phyloP scores from a whole-genome alignment of 2,329 filamentous ascomycete genomes.

The Zasmidium angulare region DNA sequence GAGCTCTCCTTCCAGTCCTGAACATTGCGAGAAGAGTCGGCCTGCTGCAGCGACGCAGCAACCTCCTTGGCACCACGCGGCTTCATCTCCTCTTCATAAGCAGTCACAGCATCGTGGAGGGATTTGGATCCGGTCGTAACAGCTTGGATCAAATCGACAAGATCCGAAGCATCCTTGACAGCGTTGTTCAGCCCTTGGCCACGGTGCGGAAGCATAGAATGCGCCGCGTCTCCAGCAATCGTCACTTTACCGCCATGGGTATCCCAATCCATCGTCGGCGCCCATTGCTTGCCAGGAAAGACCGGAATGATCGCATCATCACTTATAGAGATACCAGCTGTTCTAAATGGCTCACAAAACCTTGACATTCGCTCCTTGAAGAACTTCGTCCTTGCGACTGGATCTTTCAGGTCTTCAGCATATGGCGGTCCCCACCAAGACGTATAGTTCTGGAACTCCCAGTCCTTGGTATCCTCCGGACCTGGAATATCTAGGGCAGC shows the following conservation, averaged over 20 bases:
- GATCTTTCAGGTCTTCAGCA: conserved; percentile 11
- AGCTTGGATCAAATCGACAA: conserved; percentile 14
- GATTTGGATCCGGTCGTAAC: conserved; percentile 1
- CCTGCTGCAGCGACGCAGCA: conserved; percentile 11
- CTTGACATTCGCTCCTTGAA: conserved; percentile 14
- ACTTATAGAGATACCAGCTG: conserved; percentile 2
- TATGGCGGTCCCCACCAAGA: conserved; percentile 14
- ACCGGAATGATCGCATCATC: conserved; percentile 8
- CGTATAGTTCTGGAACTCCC: conserved; percentile 8
- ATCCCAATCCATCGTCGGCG: conserved; percentile 23
- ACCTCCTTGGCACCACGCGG: conserved; percentile 19
- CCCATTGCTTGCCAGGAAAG: conserved; percentile 6
- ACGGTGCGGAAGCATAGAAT: conserved; percentile 45
- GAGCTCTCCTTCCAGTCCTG: conserved; percentile 9
- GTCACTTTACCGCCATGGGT: conserved; percentile 31
- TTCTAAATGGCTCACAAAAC: not conserved
- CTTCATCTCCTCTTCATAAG: conserved; percentile 20
- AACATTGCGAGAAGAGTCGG: conserved; percentile 5
- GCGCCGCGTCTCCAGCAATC: conserved; percentile 40
- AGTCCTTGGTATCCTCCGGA: conserved; percentile 13
- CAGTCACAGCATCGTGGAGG: conserved; percentile 8
- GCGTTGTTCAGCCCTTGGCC: conserved; percentile 48
- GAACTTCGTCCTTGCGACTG: conserved; percentile 10
- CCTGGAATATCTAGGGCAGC: conserved; percentile 10
- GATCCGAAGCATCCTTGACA: conserved; percentile 39